Evolutionary conservation across 768 basidiomycete species (phyloP).

Genomic region (Jaapia argillacea): DNA sequence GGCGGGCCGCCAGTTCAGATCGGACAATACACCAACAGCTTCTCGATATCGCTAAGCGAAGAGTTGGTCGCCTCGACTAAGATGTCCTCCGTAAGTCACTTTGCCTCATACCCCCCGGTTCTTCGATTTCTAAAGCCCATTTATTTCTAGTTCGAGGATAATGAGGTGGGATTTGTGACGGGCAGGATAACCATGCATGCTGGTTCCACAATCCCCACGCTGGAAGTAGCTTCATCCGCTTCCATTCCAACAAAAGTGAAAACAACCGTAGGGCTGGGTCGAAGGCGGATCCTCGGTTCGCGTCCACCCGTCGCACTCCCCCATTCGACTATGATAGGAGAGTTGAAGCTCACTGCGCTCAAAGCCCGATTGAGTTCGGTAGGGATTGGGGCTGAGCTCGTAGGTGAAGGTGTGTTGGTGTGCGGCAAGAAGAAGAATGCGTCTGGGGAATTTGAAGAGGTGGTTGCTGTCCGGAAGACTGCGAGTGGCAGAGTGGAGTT

Average conservation of each 20-base stretch:
- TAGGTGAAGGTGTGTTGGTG: conserved; percentile 94
- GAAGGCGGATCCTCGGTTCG: conserved; percentile 50
- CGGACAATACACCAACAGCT: conserved; percentile 92
- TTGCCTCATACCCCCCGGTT: neutral
- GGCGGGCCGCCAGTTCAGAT: too few species aligned
- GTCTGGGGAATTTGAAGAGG: conserved; percentile 42
- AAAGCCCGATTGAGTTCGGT: conserved; percentile 70
- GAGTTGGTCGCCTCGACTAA: conserved; percentile 68
- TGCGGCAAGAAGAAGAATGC: conserved; percentile 47
- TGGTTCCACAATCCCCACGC: conserved; percentile 80
- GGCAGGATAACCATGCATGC: conserved; percentile 82
- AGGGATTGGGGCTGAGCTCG: conserved; percentile 83
- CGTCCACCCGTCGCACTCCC: conserved; percentile 61
- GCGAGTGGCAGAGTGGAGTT: conserved; percentile 79
- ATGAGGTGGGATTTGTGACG: conserved; percentile 87
- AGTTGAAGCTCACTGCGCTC: conserved; percentile 83
- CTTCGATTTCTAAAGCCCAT: conserved; percentile 1
- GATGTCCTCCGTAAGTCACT: conserved; percentile 70
- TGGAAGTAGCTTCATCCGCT: conserved; percentile 52
- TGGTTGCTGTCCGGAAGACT: conserved; percentile 84
- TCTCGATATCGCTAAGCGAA: conserved; percentile 90
- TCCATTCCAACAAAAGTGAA: conserved; percentile 3
- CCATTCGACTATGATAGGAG: conserved; percentile 93
- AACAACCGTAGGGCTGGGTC: conserved; percentile 14
- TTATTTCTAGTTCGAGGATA: conserved; percentile 86